A percentile compares a stretch with the other conserved stretches of the same genome.
phyloP scores from a whole-genome alignment of 192 early-diverging fungal genomes.

The Backusella westeae region DNA sequence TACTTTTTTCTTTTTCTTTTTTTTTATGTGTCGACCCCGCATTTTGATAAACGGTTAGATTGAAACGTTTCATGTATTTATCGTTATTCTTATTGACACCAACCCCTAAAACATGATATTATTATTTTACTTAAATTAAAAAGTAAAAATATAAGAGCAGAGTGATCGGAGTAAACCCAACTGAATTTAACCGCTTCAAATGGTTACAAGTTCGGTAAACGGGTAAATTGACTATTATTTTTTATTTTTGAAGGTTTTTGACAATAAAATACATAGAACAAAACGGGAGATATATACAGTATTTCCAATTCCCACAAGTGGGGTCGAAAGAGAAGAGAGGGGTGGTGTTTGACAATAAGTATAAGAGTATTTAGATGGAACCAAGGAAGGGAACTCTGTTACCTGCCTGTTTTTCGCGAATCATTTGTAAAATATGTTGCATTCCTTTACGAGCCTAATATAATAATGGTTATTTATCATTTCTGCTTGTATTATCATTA shows the following conservation, averaged over 20 bases:
- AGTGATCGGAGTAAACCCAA: neutral
- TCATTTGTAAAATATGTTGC: conserved; percentile 29
- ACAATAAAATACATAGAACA: conserved; percentile 2
- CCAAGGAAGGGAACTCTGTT: neutral
- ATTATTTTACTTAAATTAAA: neutral
- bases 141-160: neutral
- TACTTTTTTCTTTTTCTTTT: neutral
- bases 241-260: neutral
- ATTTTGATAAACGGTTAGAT: neutral
- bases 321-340: neutral
- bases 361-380: too few relatives aligned
- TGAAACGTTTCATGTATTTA: neutral
- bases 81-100: neutral
- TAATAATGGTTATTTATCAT: neutral
- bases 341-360: neutral
- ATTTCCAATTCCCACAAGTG: neutral
- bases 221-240: neutral
- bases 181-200: neutral
- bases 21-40: neutral
- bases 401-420: conserved; percentile 24
- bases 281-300: neutral
- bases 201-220: neutral
- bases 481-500: neutral
- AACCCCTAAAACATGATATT: neutral
- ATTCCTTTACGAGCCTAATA: conserved; percentile 27